Percentiles rank a stretch among this genome's conserved stretches.
These are phyloP conservation scores for Eimeria nieschulzi DNA, from an alignment of 169 alveolate genomes.

Conservation along the genomic window DNA sequence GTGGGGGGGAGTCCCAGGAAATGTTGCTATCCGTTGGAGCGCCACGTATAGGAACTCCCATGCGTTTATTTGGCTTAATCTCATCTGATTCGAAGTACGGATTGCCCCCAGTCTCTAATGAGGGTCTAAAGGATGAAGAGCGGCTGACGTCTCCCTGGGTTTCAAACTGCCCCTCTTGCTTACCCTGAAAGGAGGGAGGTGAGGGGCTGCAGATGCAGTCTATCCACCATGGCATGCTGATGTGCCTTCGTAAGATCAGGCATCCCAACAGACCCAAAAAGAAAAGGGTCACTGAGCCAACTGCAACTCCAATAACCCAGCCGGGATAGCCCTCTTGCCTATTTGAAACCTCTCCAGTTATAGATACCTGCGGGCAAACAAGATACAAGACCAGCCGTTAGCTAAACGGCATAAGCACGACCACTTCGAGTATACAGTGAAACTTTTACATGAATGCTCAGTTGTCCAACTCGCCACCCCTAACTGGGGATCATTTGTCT, in stretches of 20 bases:
- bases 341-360: not conserved
- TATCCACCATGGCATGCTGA: slow-evolving; percentile 75
- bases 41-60: slow-evolving; percentile 52
- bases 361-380: slow-evolving; percentile 13
- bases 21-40: slow-evolving; percentile 28
- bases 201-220: slow-evolving; percentile 73
- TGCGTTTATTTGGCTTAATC: slow-evolving; percentile 46
- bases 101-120: slow-evolving; percentile 53
- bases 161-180: not conserved
- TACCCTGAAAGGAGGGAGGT: slow-evolving; percentile 51
- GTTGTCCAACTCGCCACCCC: no score
- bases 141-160: slow-evolving; percentile 37
- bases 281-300: slow-evolving; percentile 67
- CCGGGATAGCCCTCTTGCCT: slow-evolving; percentile 71
- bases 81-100: slow-evolving; percentile 58
- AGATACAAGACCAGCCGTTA: not conserved
- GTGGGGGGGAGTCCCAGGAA: slow-evolving; percentile 31
- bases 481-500: no score
- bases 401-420: not conserved
- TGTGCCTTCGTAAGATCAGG: slow-evolving; percentile 58
- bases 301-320: slow-evolving; percentile 71
- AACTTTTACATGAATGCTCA: no score
- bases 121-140: slow-evolving; percentile 53
- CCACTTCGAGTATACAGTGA: not conserved
- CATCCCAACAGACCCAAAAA: slow-evolving; percentile 66